phyloP scores from a whole-genome alignment of 345 rosid species.

The Dimocarpus longan region DNA sequence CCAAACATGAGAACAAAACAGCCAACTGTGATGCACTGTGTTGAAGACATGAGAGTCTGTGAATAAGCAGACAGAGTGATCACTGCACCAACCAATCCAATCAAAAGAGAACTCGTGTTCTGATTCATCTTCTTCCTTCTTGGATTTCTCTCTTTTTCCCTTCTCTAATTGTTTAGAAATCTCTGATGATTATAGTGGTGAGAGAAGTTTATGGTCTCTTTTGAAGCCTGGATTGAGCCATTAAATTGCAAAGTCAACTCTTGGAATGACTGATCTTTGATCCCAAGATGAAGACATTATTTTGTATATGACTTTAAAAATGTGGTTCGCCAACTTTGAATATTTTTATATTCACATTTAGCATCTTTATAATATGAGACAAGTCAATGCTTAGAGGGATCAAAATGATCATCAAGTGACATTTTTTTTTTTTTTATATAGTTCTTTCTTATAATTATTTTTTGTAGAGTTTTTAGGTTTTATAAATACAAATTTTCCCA shows the following conservation, averaged over 20 bases:
- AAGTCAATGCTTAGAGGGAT: neutral
- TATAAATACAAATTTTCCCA: too few species aligned
- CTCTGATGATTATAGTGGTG: too few species aligned
- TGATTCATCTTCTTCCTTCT: slow-evolving; percentile 35
- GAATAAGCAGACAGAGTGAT: slow-evolving; percentile 80
- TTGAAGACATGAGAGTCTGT: slow-evolving; percentile 56
- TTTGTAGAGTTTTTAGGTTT: too few species aligned
- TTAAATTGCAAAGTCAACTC: neutral
- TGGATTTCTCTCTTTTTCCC: too few species aligned
- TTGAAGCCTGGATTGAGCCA: neutral
- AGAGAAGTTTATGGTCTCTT: too few species aligned
- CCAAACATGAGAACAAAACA: slow-evolving; percentile 73
- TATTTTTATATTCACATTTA: neutral
- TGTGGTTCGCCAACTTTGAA: neutral
- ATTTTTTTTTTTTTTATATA: too few species aligned
- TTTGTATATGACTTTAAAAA: neutral
- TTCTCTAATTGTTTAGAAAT: too few species aligned
- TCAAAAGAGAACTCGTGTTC: slow-evolving; percentile 54
- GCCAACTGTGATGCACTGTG: slow-evolving; percentile 59
- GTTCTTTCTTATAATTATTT: too few species aligned
- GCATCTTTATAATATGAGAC: neutral
- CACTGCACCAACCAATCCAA: slow-evolving; percentile 71
- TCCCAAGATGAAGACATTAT: neutral
- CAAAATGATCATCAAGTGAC: neutral
- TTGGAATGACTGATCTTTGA: neutral